Conservation (phyloP, 495 filamentous ascomycete species). For the Podospora australis region DNA sequence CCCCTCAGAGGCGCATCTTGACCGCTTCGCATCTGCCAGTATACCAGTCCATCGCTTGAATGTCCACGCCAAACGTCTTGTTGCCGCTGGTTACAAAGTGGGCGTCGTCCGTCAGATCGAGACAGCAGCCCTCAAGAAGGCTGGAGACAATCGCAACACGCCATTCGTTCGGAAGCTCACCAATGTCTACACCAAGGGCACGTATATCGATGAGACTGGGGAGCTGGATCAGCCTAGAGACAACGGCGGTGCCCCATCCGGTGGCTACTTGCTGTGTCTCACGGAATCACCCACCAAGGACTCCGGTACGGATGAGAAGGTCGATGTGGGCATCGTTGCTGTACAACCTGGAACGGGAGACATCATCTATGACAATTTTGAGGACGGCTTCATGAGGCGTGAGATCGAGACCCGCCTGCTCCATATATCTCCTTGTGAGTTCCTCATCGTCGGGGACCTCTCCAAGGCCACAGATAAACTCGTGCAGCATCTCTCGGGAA, state of each 20-base stretch:
- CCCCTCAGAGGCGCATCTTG: slow-evolving; percentile 86
- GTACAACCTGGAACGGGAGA: slow-evolving; percentile 95
- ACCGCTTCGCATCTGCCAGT: slow-evolving; percentile 91
- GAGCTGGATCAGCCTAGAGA: slow-evolving; percentile 56
- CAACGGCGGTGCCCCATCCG: slow-evolving; percentile 57
- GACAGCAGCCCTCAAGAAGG: slow-evolving; percentile 95
- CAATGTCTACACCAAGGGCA: slow-evolving; percentile 96
- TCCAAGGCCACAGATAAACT: slow-evolving; percentile 93
- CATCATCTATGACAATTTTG: slow-evolving; percentile 93
- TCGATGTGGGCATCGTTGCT: slow-evolving; percentile 85
- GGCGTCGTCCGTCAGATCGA: slow-evolving; percentile 95
- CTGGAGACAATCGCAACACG: slow-evolving; percentile 87
- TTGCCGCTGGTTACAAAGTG: slow-evolving; percentile 90
- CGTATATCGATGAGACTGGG: slow-evolving; percentile 92
- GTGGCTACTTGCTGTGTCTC: slow-evolving; percentile 87
- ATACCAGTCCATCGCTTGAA: slow-evolving; percentile 88
- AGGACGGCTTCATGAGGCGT: slow-evolving; percentile 96
- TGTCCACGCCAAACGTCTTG: slow-evolving; percentile 91
- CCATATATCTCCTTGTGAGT: slow-evolving; percentile 93
- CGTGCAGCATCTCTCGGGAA: slow-evolving; percentile 81
- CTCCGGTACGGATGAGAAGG: slow-evolving; percentile 84
- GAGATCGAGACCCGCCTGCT: slow-evolving; percentile 92
- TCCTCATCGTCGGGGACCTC: slow-evolving; percentile 89
- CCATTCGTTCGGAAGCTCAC: slow-evolving; percentile 91
- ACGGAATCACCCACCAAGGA: slow-evolving; percentile 85